Evolutionary conservation across 2,329 filamentous ascomycete species (phyloP), one percentile per base, ranked within the genome.

Genomic region (Hypomyces perniciosus): DNA sequence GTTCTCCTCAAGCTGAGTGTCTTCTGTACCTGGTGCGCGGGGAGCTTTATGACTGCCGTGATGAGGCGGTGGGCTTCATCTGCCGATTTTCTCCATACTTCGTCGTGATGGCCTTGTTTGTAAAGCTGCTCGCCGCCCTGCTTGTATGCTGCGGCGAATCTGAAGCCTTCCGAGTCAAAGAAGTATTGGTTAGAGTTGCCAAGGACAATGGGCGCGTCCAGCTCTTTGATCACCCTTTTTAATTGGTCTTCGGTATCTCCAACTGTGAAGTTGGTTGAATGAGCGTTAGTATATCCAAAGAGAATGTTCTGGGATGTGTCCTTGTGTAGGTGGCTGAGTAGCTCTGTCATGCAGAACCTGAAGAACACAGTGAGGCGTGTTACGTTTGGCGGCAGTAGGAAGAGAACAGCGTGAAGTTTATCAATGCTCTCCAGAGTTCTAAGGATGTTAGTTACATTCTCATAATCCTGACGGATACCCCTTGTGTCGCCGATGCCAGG

Each of bases 101-200:
- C 12, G 4, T 20, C 12, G 8, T 13, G 26, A 34, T 46, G 31
- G 8, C 31, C n/a, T 13, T 46, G 30, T 46, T 46, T 27, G 34
- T 46, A 13, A 26, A 37, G 34, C 8, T n/a, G 8, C 3, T 3
- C n/a, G 34, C 8, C n/a, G 34, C 34, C 3, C 34, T 37, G 9
- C 30, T 46, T 46, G 33, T 37, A 37, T 35, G 44, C 31, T 27
- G 44, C 44, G n/a, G 34, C 8, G 20, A 33, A 46, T 8, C 30
- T 29, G 12, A 46, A 46, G 8, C 31, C 20, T 37, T 46, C 44
- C 13, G 44, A 46, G 20, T 46, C 44, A 8, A 46, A 46, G 26
- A 46, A 46, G 44, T 33, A 46, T 20, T 29, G 30, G 30, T 46
- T 46, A 6, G 30, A 12, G 12, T 46, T 27, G 9, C 26, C 44